Evolutionary conservation across 2,329 filamentous ascomycete species (phyloP).

Genomic region (Ophiocordyceps sinensis): DNA sequence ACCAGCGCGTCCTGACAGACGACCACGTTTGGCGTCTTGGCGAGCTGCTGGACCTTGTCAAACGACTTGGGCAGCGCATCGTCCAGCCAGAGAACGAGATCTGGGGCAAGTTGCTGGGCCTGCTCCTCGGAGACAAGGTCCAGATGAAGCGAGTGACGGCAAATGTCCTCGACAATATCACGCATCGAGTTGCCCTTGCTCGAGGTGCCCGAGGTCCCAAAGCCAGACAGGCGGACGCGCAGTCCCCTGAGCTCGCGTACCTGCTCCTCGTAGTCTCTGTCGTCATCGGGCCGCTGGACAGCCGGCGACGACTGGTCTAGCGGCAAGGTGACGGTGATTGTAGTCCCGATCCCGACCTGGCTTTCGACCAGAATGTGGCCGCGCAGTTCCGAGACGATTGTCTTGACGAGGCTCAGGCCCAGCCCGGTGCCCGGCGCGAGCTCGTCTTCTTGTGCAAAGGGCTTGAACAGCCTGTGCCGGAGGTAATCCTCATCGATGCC

Average conservation of each 20-base stretch:
- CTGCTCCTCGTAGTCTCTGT: constrained; percentile 14
- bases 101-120: constrained; percentile 6
- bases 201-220: neutral
- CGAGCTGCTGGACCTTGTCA: neutral
- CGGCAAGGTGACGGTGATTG: constrained; percentile 17
- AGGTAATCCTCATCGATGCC: constrained; percentile 52
- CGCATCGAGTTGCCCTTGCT: neutral
- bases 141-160: constrained; percentile 18
- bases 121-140: constrained; percentile 9
- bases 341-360: constrained; percentile 20
- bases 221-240: constrained; percentile 13
- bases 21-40: constrained; percentile 12
- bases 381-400: constrained; percentile 41
- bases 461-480: constrained; percentile 42
- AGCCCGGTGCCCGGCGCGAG: constrained; percentile 47
- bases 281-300: constrained; percentile 1
- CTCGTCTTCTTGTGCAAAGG: constrained; percentile 49
- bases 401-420: constrained; percentile 49
- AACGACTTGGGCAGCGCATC: neutral
- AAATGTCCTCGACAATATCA: constrained; percentile 10
- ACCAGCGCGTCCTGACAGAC: constrained; percentile 17
- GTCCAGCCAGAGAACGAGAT: constrained; percentile 10
- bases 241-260: constrained; percentile 15
- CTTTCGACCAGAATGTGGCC: constrained; percentile 46
- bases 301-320: constrained; percentile 6